A percentile compares a stretch with the other conserved stretches of the same genome.
These are phyloP conservation scores for Elongisporangium prolatum DNA, from an alignment of 352 stramenopile species.

Conservation along the genomic window DNA sequence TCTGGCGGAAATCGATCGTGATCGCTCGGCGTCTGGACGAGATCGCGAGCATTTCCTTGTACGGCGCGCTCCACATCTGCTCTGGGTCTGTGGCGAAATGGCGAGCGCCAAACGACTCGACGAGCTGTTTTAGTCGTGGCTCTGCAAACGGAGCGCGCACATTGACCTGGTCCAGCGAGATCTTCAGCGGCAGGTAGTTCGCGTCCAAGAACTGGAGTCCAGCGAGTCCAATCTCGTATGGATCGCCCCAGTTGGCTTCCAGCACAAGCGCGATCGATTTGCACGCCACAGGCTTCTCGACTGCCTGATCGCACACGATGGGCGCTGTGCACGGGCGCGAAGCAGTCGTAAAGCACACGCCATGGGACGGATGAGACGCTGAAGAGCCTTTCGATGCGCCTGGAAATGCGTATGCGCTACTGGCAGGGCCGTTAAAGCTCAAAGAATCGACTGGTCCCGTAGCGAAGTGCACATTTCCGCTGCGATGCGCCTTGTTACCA, in stretches of 20 bases:
- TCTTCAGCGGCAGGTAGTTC: constrained; percentile 38
- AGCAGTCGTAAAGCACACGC: background rate
- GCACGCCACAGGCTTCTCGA: constrained; percentile 39
- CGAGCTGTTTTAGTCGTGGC: constrained; percentile 26
- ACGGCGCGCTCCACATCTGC: constrained; percentile 61
- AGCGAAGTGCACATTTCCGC: background rate
- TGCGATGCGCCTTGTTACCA: constrained; percentile 31
- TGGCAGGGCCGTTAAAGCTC: background rate
- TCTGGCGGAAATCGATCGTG: constrained; percentile 41
- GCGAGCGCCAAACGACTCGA: constrained; percentile 31
- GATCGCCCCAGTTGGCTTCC: constrained; percentile 70
- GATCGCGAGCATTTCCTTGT: constrained; percentile 33
- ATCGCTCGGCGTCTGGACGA: constrained; percentile 33
- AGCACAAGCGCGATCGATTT: constrained; percentile 47
- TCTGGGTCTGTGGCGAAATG: constrained; percentile 41
- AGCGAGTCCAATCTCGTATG: constrained; percentile 56
- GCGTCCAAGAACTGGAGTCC: constrained; percentile 58
- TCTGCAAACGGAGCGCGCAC: constrained; percentile 32
- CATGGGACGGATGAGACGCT: background rate
- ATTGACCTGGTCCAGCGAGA: constrained; percentile 17
- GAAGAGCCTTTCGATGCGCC: background rate
- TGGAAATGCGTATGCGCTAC: background rate
- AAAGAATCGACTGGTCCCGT: background rate
- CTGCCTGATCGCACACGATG: constrained; percentile 36
- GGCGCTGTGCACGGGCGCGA: constrained; percentile 56